Evolutionary conservation across 441 rosid genomes (phyloP).

Genomic region (Adansonia gregorii): DNA sequence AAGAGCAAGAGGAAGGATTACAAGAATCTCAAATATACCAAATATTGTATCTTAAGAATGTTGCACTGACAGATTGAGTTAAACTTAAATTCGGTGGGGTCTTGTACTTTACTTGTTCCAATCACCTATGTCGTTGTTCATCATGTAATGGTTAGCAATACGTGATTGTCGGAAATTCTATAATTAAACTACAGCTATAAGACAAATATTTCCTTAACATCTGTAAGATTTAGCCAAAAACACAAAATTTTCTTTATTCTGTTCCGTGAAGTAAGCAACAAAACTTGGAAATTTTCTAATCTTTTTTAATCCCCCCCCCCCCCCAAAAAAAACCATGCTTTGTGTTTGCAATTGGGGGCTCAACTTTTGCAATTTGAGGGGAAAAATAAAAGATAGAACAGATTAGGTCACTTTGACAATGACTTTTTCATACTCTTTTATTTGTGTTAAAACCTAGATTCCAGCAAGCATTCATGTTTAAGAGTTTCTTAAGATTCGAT

Average conservation of each 20-base stretch:
- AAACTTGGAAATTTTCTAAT: neutral
- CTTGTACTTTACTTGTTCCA: neutral
- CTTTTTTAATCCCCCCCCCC: neutral
- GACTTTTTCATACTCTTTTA: neutral
- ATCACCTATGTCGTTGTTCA: conserved; percentile 7
- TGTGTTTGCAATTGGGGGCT: neutral
- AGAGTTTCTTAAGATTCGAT: neutral
- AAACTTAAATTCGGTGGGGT: neutral
- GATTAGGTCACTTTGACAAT: neutral
- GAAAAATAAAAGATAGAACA: neutral
- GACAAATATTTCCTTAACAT: neutral
- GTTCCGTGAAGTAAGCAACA: conserved; percentile 19
- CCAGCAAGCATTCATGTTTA: neutral
- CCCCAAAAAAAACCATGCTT: neutral
- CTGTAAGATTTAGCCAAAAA: neutral
- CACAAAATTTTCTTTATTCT: neutral
- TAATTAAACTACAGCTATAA: conserved; percentile 5
- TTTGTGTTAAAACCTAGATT: neutral
- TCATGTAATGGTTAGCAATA: neutral
- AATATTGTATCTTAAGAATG: too few species aligned
- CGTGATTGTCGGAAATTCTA: conserved; percentile 1
- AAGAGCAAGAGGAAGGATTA: too few species aligned
- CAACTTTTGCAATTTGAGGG: neutral
- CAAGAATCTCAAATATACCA: too few species aligned
- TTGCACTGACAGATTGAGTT: neutral